Base-by-base conservation (phyloP, 257 asterid species). In the Solanum piurae region DNA sequence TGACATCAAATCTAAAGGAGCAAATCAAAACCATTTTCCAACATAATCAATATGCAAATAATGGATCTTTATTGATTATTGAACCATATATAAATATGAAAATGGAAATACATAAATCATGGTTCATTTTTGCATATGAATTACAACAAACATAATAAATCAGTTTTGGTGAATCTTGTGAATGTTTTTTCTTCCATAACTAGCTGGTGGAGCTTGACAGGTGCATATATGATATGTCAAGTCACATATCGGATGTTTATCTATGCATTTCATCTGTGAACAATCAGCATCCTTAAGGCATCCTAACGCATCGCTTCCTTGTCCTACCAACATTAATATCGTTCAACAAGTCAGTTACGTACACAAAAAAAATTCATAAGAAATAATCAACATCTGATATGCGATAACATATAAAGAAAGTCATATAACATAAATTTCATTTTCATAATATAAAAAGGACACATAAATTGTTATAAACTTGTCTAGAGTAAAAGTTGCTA, bases 341-440 rank as follows among this genome's bases (percentile, higher is more conserved):
- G 4, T 52, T 52, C 23, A 52, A 52, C n/a, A 52, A 52, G 62
- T 52, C 23, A 16, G 62, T 52, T 16, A 52, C 1, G 9, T 52
- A 52, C 3, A 16, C 23, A 52, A 16, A 6, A 0, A 0, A 0
- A n/a, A n/a, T n/a, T n/a, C 62, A 16, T 52, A 52, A 16, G 1
- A 52, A 52, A 52, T 52, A 52, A 52, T 16, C n/a, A 16, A 52
- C 62, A 49, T 49, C 5, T 49, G 0, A 14, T 49, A 49, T 49
- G 3, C 8, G 21, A 49, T 49, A 49, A 49, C 60, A 49, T 49
- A 49, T 49, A 49, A 14, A 14, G 3, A 14, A 49, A 49, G 8
- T 49, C 58, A 49, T 49, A 49, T 49, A 5, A 49, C 21, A 5
- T 49, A 49, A 12, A 49, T 5, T 5, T 49, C 21, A 14, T 49